Conservation (phyloP, 192 early-diverging fungal genomes). For the Podila verticillata region DNA sequence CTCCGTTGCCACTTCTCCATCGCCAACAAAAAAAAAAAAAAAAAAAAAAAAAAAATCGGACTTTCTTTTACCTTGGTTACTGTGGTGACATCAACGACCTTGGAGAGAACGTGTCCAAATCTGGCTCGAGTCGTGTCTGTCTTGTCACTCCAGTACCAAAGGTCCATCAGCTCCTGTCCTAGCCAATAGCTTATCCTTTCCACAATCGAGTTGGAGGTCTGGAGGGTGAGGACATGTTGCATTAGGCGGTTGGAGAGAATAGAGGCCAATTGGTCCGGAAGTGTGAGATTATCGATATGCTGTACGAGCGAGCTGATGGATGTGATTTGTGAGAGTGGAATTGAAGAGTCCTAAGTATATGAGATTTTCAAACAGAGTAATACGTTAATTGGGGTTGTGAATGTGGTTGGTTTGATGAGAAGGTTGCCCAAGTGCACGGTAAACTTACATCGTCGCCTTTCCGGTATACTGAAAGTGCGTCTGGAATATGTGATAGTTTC, state of each 20-base stretch:
- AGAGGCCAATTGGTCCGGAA: constrained; percentile 58
- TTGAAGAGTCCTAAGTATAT: constrained; percentile 21
- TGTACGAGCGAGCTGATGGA: constrained; percentile 52
- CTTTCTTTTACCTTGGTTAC: constrained; percentile 56
- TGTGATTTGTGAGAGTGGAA: constrained; percentile 53
- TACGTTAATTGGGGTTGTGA: too few relatives aligned
- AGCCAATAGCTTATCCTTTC: constrained; percentile 57
- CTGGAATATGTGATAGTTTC: constrained; percentile 54
- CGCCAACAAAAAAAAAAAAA: not conserved
- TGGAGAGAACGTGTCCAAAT: constrained; percentile 47
- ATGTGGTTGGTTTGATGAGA: not conserved
- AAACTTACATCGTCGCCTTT: constrained; percentile 36
- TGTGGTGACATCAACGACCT: constrained; percentile 48
- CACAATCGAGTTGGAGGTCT: constrained; percentile 25
- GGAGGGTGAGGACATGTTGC: constrained; percentile 56
- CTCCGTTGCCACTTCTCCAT: not conserved
- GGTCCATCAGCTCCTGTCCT: constrained; percentile 58
- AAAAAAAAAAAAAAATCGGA: too few relatives aligned
- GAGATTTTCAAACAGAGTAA: too few relatives aligned
- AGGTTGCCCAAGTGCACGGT: not conserved
- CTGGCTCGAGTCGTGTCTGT: constrained; percentile 18
- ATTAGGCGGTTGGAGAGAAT: constrained; percentile 56
- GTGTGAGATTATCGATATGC: constrained; percentile 56
- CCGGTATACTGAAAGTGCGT: constrained; percentile 34
- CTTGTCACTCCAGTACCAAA: constrained; percentile 56